phyloP scores from a whole-genome alignment of 306 rosid species.

The Citrullus colocynthis region DNA sequence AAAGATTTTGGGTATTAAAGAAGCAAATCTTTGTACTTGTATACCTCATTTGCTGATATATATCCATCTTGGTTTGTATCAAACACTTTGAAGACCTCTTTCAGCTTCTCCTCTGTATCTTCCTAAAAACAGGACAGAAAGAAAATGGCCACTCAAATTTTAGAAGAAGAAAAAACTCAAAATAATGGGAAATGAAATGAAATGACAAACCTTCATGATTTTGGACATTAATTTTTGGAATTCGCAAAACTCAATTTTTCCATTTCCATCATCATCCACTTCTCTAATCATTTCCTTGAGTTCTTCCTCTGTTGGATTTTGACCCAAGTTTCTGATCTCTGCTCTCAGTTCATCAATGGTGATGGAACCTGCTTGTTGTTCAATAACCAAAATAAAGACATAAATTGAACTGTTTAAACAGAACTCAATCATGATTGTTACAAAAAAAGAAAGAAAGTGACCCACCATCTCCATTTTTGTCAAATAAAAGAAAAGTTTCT shows the following conservation, averaged over 20 bases:
- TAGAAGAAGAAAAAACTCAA: neutral
- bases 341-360: conserved; percentile 78
- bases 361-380: conserved; percentile 46
- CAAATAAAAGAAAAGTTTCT: conserved; percentile 75
- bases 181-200: neutral
- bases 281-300: conserved; percentile 75
- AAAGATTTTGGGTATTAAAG: neutral
- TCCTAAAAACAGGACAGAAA: conserved; percentile 33
- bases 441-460: conserved; percentile 4
- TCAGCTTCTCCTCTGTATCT: conserved; percentile 71
- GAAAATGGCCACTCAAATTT: neutral
- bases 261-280: conserved; percentile 76
- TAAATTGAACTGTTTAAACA: neutral
- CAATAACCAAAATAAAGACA: neutral
- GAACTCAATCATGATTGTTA: neutral
- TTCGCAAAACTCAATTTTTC: conserved; percentile 69
- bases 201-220: conserved; percentile 36
- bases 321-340: conserved; percentile 67
- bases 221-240: conserved; percentile 61
- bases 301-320: conserved; percentile 75
- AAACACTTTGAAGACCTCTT: conserved; percentile 77
- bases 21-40: too few species aligned
- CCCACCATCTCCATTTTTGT: conserved; percentile 85
- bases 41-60: conserved; percentile 72
- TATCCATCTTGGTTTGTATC: conserved; percentile 86